A percentile compares a stretch with the other conserved stretches of the same genome.
Evolutionary conservation across 2,329 filamentous ascomycete genomes (phyloP).

Genomic region (Colletotrichum salicis): DNA sequence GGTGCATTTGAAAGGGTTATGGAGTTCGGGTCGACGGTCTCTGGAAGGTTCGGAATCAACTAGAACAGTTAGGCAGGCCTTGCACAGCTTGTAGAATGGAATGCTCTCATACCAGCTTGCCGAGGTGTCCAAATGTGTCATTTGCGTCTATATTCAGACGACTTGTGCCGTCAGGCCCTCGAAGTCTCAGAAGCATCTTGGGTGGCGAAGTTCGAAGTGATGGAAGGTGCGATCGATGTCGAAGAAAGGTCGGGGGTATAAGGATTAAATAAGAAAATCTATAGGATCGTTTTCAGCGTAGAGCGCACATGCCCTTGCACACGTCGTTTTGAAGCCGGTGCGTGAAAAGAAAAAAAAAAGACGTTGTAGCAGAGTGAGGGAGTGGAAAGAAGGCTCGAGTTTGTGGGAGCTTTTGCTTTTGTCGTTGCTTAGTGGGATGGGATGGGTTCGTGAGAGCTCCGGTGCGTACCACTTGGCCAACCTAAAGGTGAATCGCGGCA

Average conservation of each 20-base stretch:
- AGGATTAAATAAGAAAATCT: slow-evolving; percentile 16
- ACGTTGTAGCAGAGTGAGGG: slow-evolving; percentile 14
- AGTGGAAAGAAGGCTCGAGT: slow-evolving; percentile 17
- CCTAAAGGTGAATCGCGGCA: slow-evolving; percentile 15
- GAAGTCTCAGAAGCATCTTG: slow-evolving; percentile 84
- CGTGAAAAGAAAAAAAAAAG: not conserved
- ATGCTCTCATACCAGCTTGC: slow-evolving; percentile 56
- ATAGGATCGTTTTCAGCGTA: not conserved
- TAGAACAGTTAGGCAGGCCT: slow-evolving; percentile 44
- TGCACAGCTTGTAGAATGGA: not conserved
- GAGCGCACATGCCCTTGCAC: slow-evolving; percentile 11
- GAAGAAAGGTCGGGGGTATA: not conserved
- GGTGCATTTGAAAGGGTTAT: slow-evolving; percentile 72
- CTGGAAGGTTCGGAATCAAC: slow-evolving; percentile 69
- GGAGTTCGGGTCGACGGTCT: slow-evolving; percentile 69
- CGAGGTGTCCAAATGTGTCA: slow-evolving; percentile 76
- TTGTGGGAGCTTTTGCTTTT: slow-evolving; percentile 6
- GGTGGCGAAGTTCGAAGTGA: slow-evolving; percentile 20
- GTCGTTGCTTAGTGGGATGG: slow-evolving; percentile 17
- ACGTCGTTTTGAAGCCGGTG: not conserved
- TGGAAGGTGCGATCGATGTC: not conserved
- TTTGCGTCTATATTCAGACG: slow-evolving; percentile 81
- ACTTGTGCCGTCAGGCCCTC: slow-evolving; percentile 92
- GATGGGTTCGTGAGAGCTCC: slow-evolving; percentile 24
- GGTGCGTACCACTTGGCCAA: slow-evolving; percentile 8